Evolutionary conservation across 148 eudicot species (phyloP).

Genomic region (Nepenthes gracilis): DNA sequence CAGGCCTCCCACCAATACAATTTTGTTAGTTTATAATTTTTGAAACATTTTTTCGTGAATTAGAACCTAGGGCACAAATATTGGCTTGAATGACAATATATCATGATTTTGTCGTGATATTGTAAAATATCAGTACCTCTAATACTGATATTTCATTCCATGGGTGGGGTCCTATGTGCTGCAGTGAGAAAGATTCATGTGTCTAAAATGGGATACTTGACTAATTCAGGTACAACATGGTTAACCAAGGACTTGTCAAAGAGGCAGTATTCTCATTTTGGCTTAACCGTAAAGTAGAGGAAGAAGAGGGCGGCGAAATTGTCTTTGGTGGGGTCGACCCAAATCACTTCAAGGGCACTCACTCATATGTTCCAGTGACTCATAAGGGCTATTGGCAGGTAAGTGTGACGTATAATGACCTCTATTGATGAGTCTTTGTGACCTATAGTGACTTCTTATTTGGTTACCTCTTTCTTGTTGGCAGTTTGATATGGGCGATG

Average conservation of each 20-base stretch:
- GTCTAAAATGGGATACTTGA: no score
- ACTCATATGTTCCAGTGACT: constrained; percentile 45
- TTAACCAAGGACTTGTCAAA: constrained; percentile 51
- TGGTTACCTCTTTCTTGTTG: background rate
- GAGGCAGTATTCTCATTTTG: constrained; percentile 66
- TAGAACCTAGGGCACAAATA: no score
- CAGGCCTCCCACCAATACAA: no score
- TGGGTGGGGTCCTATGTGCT: no score
- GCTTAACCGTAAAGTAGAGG: constrained; percentile 39
- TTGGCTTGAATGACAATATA: no score
- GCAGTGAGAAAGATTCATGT: no score
- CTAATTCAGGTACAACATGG: constrained; percentile 46
- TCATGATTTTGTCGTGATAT: no score
- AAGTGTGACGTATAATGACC: background rate
- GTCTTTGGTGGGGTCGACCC: constrained; percentile 52
- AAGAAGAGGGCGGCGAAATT: constrained; percentile 49
- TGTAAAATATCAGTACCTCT: no score
- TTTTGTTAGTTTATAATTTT: no score
- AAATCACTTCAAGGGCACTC: constrained; percentile 35
- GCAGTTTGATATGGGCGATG: constrained; percentile 92
- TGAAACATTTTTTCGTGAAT: no score
- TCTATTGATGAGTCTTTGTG: background rate
- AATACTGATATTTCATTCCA: no score
- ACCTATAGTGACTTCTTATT: background rate
- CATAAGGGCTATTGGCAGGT: constrained; percentile 66